A percentile compares a stretch with the other conserved stretches of the same genome.
These are phyloP conservation scores for Xenoacremonium recifei DNA, from an alignment of 2,329 filamentous ascomycete species.

Conservation along the genomic window DNA sequence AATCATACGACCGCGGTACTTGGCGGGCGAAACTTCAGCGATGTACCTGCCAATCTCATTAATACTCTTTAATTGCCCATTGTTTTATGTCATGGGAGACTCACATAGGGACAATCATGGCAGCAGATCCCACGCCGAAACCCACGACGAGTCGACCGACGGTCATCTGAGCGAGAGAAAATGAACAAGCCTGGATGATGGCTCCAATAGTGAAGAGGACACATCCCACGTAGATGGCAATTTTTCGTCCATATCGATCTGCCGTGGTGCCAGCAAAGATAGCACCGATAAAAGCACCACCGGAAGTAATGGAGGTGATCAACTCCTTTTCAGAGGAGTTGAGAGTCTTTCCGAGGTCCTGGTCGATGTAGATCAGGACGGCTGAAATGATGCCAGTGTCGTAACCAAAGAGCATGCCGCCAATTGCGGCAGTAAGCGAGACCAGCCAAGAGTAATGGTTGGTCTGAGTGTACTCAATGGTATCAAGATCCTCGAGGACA, in stretches of 20 bases:
- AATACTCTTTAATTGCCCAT: neutral
- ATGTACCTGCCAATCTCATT: slow-evolving; percentile 36
- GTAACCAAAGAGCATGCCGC: slow-evolving; percentile 37
- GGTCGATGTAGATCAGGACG: slow-evolving; percentile 25
- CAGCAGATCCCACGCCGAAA: slow-evolving; percentile 46
- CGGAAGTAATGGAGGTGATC: slow-evolving; percentile 50
- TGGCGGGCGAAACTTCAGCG: slow-evolving; percentile 48
- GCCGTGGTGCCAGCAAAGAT: slow-evolving; percentile 26
- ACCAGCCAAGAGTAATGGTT: slow-evolving; percentile 25
- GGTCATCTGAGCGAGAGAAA: slow-evolving; percentile 26
- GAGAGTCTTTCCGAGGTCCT: slow-evolving; percentile 37
- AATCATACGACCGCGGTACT: slow-evolving; percentile 48
- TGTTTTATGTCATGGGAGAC: slow-evolving; percentile 6
- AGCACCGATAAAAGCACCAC: slow-evolving; percentile 28
- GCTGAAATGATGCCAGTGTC: slow-evolving; percentile 39
- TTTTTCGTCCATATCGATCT: slow-evolving; percentile 25
- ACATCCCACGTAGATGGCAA: slow-evolving; percentile 27
- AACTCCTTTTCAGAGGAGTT: slow-evolving; percentile 46
- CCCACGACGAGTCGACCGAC: slow-evolving; percentile 43
- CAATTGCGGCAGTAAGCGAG: slow-evolving; percentile 29
- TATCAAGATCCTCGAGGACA: slow-evolving; percentile 23
- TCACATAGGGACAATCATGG: slow-evolving; percentile 41
- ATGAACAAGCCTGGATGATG: slow-evolving; percentile 25
- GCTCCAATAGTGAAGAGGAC: slow-evolving; percentile 24
- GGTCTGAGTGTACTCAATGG: slow-evolving; percentile 22